Conservation (phyloP, 2,329 filamentous ascomycete species). For the Phaeophleospora eucalypticola region DNA sequence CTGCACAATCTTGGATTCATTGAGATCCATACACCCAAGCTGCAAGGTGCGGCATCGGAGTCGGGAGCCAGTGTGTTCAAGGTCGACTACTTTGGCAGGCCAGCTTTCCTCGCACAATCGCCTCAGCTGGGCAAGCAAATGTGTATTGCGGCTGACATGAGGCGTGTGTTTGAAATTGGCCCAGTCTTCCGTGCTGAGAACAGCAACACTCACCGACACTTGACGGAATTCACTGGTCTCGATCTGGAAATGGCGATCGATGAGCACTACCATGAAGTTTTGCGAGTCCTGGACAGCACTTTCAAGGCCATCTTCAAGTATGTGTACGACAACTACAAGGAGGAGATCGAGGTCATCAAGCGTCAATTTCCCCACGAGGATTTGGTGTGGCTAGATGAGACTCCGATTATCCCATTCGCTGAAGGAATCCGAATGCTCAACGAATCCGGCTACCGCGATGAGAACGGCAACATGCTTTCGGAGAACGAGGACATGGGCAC, state of each 20-base stretch:
- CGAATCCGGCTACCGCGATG: constrained; percentile 69
- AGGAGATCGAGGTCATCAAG: constrained; percentile 75
- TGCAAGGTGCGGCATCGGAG: constrained; percentile 85
- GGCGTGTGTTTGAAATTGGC: constrained; percentile 82
- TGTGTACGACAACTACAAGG: constrained; percentile 63
- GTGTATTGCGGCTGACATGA: constrained; percentile 84
- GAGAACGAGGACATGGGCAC: constrained; percentile 78
- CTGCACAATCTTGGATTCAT: constrained; percentile 76
- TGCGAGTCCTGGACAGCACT: constrained; percentile 71
- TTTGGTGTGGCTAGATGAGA: constrained; percentile 81
- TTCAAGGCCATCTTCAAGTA: constrained; percentile 76
- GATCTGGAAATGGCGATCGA: constrained; percentile 92
- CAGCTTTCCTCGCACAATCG: constrained; percentile 84
- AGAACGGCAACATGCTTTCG: constrained; percentile 67
- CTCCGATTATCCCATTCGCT: constrained; percentile 72
- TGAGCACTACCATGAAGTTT: constrained; percentile 82
- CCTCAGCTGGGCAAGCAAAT: constrained; percentile 92
- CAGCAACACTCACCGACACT: constrained; percentile 88
- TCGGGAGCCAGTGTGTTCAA: constrained; percentile 89
- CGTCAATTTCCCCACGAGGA: constrained; percentile 82
- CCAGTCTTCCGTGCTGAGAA: constrained; percentile 92
- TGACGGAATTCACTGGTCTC: constrained; percentile 91
- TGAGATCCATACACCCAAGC: constrained; percentile 89
- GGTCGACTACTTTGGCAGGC: constrained; percentile 83
- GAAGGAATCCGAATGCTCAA: constrained; percentile 79